Percentiles rank a stretch among this genome's conserved stretches.
These are phyloP conservation scores for Hypoxylon fragiforme DNA, from an alignment of 495 filamentous ascomycete genomes.

Conservation along the genomic window DNA sequence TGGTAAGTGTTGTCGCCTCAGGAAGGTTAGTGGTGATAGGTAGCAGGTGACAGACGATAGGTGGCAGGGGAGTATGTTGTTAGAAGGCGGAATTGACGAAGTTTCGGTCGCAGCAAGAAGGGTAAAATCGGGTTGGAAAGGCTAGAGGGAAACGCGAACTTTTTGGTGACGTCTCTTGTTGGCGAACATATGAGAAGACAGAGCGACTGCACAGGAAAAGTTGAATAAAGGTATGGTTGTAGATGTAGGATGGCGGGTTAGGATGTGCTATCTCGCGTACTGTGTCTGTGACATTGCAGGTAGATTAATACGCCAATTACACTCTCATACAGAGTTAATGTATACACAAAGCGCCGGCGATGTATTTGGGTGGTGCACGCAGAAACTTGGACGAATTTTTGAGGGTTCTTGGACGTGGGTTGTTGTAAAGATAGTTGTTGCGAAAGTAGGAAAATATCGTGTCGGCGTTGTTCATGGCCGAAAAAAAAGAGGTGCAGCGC, in stretches of 20 bases:
- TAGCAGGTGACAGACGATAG: too few relatives aligned
- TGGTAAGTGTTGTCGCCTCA: constrained; percentile 12
- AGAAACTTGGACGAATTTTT: background rate
- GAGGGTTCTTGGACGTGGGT: constrained; percentile 2
- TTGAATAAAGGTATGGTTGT: background rate
- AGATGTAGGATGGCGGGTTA: background rate
- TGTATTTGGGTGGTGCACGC: background rate
- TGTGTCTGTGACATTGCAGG: constrained; percentile 34
- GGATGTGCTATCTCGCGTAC: constrained; percentile 30
- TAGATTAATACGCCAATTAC: constrained; percentile 33
- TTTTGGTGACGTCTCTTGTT: constrained; percentile 18
- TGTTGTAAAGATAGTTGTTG: constrained; percentile 11
- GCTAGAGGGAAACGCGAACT: background rate
- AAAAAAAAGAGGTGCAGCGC: constrained; percentile 25
- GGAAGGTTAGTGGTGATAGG: background rate
- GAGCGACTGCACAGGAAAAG: background rate
- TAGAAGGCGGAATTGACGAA: constrained; percentile 15
- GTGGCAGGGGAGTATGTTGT: background rate
- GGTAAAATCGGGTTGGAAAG: constrained; percentile 3
- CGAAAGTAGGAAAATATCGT: constrained; percentile 21
- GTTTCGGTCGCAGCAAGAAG: constrained; percentile 5
- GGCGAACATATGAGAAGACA: constrained; percentile 19
- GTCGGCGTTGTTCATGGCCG: constrained; percentile 27
- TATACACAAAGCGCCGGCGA: background rate
- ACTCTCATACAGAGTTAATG: constrained; percentile 1